phyloP scores from a whole-genome alignment of 257 asterid species.

The Forsythia viridissima region DNA sequence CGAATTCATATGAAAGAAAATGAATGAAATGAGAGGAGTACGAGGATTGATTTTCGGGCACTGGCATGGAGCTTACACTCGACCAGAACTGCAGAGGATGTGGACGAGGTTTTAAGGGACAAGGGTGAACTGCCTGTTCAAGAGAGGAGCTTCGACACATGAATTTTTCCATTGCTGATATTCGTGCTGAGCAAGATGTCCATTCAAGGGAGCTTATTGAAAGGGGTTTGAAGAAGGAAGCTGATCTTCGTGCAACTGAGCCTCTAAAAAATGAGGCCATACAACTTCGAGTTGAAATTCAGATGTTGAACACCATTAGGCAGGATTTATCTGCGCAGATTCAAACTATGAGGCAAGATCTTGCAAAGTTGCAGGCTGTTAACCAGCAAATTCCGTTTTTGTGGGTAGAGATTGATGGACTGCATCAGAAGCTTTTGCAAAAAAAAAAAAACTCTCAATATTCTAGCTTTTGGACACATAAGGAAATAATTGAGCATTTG shows the following conservation, averaged over 20 bases:
- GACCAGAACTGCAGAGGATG: slow-evolving; percentile 65
- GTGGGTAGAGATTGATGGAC: slow-evolving; percentile 74
- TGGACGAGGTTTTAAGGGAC: slow-evolving; percentile 63
- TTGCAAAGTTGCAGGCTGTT: slow-evolving; percentile 69
- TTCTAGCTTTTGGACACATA: no score
- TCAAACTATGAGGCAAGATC: slow-evolving; percentile 65
- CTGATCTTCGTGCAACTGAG: slow-evolving; percentile 79
- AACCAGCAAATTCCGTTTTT: slow-evolving; percentile 73
- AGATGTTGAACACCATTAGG: slow-evolving; percentile 60
- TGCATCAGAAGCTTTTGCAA: slow-evolving; percentile 81
- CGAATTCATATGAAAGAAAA: slow-evolving; percentile 25
- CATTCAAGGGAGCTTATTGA: slow-evolving; percentile 80
- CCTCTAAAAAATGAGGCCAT: slow-evolving; percentile 74
- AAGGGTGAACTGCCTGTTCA: slow-evolving; percentile 70
- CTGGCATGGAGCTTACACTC: slow-evolving; percentile 51
- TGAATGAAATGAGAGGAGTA: slow-evolving; percentile 17
- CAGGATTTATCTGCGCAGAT: slow-evolving; percentile 69
- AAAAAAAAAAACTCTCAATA: no score
- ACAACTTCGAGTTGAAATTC: slow-evolving; percentile 72
- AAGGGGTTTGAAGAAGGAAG: slow-evolving; percentile 73
- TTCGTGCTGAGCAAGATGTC: slow-evolving; percentile 78
- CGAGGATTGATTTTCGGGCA: slow-evolving; percentile 60
- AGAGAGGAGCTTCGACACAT: slow-evolving; percentile 78
- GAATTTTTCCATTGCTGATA: slow-evolving; percentile 66
- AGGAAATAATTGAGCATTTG: no score